Evolutionary conservation across 108 stramenopile species (phyloP).

Genomic region (Skeletonema tropicum): DNA sequence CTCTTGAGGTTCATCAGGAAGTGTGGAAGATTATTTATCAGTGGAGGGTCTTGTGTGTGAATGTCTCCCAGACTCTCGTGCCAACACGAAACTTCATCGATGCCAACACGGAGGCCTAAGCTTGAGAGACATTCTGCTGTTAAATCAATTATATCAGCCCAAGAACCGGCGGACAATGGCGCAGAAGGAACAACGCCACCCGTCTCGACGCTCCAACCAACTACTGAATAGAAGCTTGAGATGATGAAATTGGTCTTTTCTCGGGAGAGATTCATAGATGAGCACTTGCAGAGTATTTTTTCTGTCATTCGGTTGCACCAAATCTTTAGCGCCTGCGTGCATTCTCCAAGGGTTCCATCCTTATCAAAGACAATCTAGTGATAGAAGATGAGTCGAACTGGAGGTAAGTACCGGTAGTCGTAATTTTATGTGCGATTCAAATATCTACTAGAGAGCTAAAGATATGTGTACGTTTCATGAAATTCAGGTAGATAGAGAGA

Average conservation of each 20-base stretch:
- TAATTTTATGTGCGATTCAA: not conserved
- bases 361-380: slow-evolving; percentile 64
- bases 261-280: not conserved
- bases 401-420: not conserved
- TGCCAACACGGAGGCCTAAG: slow-evolving; percentile 12
- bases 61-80: slow-evolving; percentile 57
- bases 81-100: slow-evolving; percentile 45
- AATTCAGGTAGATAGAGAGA: not conserved
- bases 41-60: slow-evolving; percentile 52
- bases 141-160: slow-evolving; percentile 47
- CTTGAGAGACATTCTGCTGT: slow-evolving; percentile 13
- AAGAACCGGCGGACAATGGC: slow-evolving; percentile 55
- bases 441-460: not conserved
- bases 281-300: slow-evolving; percentile 12
- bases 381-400: not conserved
- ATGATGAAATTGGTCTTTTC: slow-evolving; percentile 17
- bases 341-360: slow-evolving; percentile 62
- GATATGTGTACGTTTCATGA: no score
- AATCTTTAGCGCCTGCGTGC: slow-evolving; percentile 34
- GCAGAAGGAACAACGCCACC: slow-evolving; percentile 52
- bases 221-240: slow-evolving; percentile 35
- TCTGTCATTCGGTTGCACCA: slow-evolving; percentile 53
- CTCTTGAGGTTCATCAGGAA: slow-evolving; percentile 40
- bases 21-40: slow-evolving; percentile 41
- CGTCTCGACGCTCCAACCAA: slow-evolving; percentile 51